Conservation (phyloP, 192 early-diverging fungal species). For the Spinellus fusiger region DNA sequence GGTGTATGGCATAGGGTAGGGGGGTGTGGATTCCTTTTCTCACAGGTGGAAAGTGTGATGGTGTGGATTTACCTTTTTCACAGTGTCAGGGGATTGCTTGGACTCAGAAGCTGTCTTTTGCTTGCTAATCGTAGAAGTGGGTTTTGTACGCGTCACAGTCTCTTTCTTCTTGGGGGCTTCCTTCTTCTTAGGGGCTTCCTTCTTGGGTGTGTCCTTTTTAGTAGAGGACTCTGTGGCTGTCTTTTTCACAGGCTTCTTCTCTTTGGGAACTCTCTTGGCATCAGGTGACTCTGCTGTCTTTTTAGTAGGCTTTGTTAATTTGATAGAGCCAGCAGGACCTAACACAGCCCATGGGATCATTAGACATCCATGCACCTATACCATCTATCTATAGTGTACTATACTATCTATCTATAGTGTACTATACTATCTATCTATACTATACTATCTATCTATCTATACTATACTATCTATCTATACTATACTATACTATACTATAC, state of each 20-base stretch:
- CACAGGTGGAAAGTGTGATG: too few species aligned
- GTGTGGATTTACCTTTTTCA: too few species aligned
- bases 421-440: too few species aligned
- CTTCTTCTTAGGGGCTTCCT: constrained; percentile 32
- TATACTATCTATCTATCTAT: background rate
- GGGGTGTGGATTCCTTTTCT: too few species aligned
- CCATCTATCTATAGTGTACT: background rate
- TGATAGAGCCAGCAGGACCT: constrained; percentile 56
- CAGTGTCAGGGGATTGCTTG: background rate
- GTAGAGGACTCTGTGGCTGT: constrained; percentile 33
- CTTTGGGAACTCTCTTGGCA: constrained; percentile 25
- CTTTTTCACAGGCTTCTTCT: constrained; percentile 36
- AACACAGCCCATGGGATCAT: background rate
- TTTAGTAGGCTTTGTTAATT: constrained; percentile 55
- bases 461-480: background rate
- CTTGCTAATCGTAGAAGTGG: constrained; percentile 4
- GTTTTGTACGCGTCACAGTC: constrained; percentile 17
- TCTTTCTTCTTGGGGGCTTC: constrained; percentile 32
- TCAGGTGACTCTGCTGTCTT: constrained; percentile 28
- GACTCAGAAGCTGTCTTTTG: background rate
- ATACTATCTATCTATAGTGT: background rate
- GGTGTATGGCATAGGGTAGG: too few species aligned
- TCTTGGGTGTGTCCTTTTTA: constrained; percentile 27
- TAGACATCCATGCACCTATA: background rate
- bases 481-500: background rate